Conservation (phyloP, 495 filamentous ascomycete genomes). For the Talaromyces nanjingensis region DNA sequence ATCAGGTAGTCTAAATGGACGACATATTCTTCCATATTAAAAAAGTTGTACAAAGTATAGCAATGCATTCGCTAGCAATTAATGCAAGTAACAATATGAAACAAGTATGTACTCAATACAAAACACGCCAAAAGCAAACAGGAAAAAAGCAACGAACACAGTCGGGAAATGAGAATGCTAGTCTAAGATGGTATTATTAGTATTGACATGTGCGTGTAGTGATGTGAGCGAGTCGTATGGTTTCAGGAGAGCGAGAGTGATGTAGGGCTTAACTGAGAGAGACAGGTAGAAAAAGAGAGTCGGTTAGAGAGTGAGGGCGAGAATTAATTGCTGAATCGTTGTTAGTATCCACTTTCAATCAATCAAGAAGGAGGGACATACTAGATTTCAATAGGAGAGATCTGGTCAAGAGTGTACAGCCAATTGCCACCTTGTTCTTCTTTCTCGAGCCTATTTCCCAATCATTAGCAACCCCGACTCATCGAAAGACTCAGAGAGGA, state of each 20-base stretch:
- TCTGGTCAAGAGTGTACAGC: conserved; percentile 92
- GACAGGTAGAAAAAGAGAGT: background rate
- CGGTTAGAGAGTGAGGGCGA: background rate
- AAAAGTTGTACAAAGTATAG: no score
- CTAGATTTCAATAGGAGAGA: conserved; percentile 97
- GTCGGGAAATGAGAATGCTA: background rate
- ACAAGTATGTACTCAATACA: background rate
- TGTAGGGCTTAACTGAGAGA: background rate
- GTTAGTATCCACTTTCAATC: background rate
- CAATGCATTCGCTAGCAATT: background rate
- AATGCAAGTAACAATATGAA: background rate
- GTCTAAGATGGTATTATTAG: background rate
- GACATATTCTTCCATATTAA: no score
- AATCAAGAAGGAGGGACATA: conserved; percentile 38
- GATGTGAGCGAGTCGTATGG: background rate
- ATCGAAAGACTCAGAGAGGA: background rate
- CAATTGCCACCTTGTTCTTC: conserved; percentile 93
- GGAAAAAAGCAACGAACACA: background rate
- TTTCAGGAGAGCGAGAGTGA: background rate
- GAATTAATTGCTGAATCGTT: conserved; percentile 1
- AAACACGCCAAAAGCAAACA: background rate
- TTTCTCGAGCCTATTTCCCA: conserved; percentile 52
- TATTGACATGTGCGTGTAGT: background rate
- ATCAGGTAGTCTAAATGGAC: no score
- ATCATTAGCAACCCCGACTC: conserved; percentile 1